These are phyloP conservation scores for Tylopilus balloui DNA, from an alignment of 768 basidiomycete genomes.

Conservation along the genomic window DNA sequence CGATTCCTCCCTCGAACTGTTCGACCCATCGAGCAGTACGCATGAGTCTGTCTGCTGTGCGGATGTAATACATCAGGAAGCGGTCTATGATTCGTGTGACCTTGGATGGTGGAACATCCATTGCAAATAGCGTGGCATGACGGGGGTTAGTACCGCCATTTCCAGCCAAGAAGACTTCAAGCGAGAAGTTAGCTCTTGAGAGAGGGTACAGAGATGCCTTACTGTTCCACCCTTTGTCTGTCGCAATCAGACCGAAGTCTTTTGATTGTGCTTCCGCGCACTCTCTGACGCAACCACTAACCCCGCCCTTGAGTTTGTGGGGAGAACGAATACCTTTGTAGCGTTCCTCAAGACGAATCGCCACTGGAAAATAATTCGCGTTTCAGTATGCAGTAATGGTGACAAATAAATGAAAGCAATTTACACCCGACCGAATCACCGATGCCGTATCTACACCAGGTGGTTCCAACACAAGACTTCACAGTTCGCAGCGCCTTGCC, in stretches of 20 bases:
- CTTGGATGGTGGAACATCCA: slow-evolving; percentile 61
- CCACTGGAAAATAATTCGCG: slow-evolving; percentile 37
- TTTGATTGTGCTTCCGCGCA: slow-evolving; percentile 75
- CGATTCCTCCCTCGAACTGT: slow-evolving; percentile 61
- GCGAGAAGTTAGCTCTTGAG: not conserved
- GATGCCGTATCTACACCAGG: slow-evolving; percentile 67
- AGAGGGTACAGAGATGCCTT: slow-evolving; percentile 2
- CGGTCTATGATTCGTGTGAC: slow-evolving; percentile 61
- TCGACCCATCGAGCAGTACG: slow-evolving; percentile 76
- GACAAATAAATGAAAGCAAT: not conserved
- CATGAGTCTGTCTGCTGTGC: slow-evolving; percentile 65
- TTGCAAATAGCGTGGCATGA: slow-evolving; percentile 63
- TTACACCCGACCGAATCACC: slow-evolving; percentile 65
- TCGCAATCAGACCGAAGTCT: slow-evolving; percentile 75
- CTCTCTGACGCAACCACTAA: slow-evolving; percentile 69
- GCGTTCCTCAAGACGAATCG: slow-evolving; percentile 65
- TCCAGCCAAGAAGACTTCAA: slow-evolving; percentile 48
- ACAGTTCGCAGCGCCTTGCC: slow-evolving; percentile 62
- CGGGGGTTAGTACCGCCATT: slow-evolving; percentile 62
- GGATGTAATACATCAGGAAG: slow-evolving; percentile 66
- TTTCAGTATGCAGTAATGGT: not conserved
- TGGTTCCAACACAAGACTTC: slow-evolving; percentile 73
- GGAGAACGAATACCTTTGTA: slow-evolving; percentile 66
- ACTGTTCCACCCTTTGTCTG: slow-evolving; percentile 78
- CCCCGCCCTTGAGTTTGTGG: slow-evolving; percentile 76